phyloP scores from a whole-genome alignment of 768 basidiomycete species.

The Gautieria morchelliformis region DNA sequence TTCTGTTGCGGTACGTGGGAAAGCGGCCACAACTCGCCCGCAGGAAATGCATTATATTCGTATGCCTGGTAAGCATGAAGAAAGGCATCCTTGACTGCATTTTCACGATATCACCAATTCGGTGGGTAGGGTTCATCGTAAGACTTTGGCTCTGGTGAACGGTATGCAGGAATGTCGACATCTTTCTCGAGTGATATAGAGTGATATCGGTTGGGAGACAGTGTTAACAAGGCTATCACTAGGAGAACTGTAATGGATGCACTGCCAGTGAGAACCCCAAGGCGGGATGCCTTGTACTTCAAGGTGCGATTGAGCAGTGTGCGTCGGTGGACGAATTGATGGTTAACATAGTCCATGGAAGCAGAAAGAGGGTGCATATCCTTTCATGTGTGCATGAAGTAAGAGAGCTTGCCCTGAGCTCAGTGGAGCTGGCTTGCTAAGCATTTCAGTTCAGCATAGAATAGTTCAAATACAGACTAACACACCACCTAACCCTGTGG shows the following conservation, averaged over 20 bases:
- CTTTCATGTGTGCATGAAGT: background rate
- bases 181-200: background rate
- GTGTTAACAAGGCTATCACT: background rate
- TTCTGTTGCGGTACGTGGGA: background rate
- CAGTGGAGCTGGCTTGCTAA: too few species aligned
- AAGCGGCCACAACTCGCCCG: conserved; percentile 8
- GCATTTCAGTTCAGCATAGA: too few species aligned
- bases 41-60: conserved; percentile 13
- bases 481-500: too few species aligned
- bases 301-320: background rate
- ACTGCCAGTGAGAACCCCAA: background rate
- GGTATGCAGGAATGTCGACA: background rate
- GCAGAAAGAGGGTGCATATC: background rate
- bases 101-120: conserved; percentile 10
- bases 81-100: conserved; percentile 15
- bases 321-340: background rate
- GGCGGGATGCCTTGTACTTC: background rate
- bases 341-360: background rate
- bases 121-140: background rate
- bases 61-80: conserved; percentile 15
- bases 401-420: too few species aligned
- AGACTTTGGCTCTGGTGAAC: background rate
- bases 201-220: background rate
- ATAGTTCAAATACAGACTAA: too few species aligned
- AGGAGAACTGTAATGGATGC: background rate